Base-by-base conservation (phyloP, 1,284 basidiomycete genomes). In the Cutaneotrichosporon sp. region DNA sequence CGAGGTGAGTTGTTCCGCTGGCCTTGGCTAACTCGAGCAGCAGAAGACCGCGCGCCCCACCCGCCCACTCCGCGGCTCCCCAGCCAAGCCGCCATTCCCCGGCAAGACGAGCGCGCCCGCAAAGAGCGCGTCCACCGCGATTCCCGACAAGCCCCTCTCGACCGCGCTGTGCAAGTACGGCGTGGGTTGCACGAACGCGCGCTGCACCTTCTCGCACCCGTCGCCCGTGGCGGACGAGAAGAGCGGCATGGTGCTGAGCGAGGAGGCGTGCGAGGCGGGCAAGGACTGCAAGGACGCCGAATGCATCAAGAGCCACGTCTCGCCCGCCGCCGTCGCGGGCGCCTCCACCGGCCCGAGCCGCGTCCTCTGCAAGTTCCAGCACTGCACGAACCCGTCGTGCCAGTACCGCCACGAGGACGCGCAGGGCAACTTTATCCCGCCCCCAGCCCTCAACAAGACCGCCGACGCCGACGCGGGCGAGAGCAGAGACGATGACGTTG, bases 181-280 rank as follows among this genome's bases (percentile, higher is more conserved):
- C 7, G 83, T 89, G 24, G 94, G 93, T 68, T 97, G 94, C 79
- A 89, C 88, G 55, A 95, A 95, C 77, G 83, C 89, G 0, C 82
- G 87, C 55, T 97, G 94, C 77, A 84, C 88, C 20, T 97, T 87
- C 79, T 91, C 90, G 11, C 94, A 97, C 77, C 92, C 94, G 4
- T 92, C 90, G 6, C 93, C 94, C 16, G 91, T 92, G 0, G 92
- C 94, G 2, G 94, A 93, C 29, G 91, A 95, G 79, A 91, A 89
- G 73, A 77, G 72, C n/a, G 94, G 93, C n/a, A 85, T 97, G 67
- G 94, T 97, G 2, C 82, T 97, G 62, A 92, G 89, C 70, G 92
- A 90, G 64, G 94, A 95, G 66, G 83, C 90, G 22, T 97, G 93
- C 76, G 71, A 75, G 70, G 86, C 88, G 46, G 91, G 91, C 20